These are phyloP conservation scores for Tubosaeta brunneosetosa DNA, from an alignment of 768 basidiomycete genomes.

Conservation along the genomic window DNA sequence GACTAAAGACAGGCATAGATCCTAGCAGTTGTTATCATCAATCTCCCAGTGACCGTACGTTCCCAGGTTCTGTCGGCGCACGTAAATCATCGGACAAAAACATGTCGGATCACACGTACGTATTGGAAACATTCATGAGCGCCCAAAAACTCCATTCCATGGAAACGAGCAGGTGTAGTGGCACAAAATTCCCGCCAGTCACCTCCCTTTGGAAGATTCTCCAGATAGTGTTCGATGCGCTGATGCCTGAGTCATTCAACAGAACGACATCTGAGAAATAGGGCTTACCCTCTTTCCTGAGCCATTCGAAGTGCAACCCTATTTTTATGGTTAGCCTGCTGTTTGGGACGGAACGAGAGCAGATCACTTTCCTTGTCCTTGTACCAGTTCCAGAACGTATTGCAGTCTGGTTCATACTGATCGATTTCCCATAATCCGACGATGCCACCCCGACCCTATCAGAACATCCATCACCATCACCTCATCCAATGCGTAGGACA, in stretches of 20 bases:
- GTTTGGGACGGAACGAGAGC: neutral
- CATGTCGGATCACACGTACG: constrained; percentile 1
- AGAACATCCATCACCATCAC: neutral
- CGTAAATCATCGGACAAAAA: neutral
- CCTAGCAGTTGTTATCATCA: constrained; percentile 11
- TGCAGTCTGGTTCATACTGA: constrained; percentile 26
- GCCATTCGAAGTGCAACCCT: constrained; percentile 24
- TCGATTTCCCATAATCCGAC: constrained; percentile 27
- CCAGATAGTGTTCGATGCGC: constrained; percentile 30
- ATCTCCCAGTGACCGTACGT: constrained; percentile 24
- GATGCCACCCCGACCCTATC: constrained; percentile 13
- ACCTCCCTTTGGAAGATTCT: constrained; percentile 22
- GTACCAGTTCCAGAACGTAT: constrained; percentile 22
- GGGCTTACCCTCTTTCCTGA: constrained; percentile 24
- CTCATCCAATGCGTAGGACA: neutral
- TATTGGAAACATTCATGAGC: constrained; percentile 19
- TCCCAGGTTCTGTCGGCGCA: constrained; percentile 5
- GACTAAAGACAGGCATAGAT: neutral
- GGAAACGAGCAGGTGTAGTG: constrained; percentile 28
- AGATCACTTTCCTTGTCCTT: constrained; percentile 25
- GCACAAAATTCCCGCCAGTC: constrained; percentile 33
- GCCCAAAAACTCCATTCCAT: constrained; percentile 22
- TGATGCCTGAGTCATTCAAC: constrained; percentile 2
- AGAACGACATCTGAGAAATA: neutral
- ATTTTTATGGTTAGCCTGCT: neutral